Base-by-base conservation (phyloP, 2,329 filamentous ascomycete genomes). In the Cryphonectria carpinicola region DNA sequence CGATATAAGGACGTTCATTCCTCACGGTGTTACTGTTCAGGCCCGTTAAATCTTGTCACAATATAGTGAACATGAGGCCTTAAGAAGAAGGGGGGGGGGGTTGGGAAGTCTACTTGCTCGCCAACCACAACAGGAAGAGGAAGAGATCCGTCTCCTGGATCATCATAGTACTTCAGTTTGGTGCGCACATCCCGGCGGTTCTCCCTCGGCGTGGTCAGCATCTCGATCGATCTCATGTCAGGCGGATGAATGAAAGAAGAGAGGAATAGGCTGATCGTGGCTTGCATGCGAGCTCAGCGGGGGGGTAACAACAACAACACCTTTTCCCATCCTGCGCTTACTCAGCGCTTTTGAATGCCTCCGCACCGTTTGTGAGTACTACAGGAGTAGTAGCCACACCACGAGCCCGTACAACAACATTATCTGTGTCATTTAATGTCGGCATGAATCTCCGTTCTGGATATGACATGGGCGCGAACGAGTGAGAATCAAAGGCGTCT, bases 1-100 rank as follows among this genome's bases (percentile, higher is more conserved):
- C 83, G 22, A 90, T 85, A 75, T 92, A 87, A 0, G 89, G 92
- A 76, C 92, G 88, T 78, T 92, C 89, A 80, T 92, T 92, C 67
- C 91, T 78, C 46, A 91, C 80, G 6, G 92, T 82, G n/a, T 84
- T 82, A 13, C 54, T 58, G 28, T 32, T 35, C 14, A 28, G 10
- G 22, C 4, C 14, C 4, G 54, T 58, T 32, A 58, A 13, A 35
- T 19, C 3, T 58, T 19, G 8, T 3, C n/a, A 32, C n/a, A 4
- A 28, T 17, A 32, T 13, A 58, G 6, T 7, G 54, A 58, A 28
- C 54, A 35, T 17, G 11, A 32, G 25, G 25, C 14, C 37, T 11
- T 1, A 2, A 39, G 37, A 11, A 4, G 52, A 14, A 8, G n/a
- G 49, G 8, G n/a, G n/a, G 8, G 8, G 52, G 14, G 46, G 46